These are phyloP conservation scores for Polygonum maritimum DNA, from an alignment of 148 eudicot genomes.

Conservation along the genomic window DNA sequence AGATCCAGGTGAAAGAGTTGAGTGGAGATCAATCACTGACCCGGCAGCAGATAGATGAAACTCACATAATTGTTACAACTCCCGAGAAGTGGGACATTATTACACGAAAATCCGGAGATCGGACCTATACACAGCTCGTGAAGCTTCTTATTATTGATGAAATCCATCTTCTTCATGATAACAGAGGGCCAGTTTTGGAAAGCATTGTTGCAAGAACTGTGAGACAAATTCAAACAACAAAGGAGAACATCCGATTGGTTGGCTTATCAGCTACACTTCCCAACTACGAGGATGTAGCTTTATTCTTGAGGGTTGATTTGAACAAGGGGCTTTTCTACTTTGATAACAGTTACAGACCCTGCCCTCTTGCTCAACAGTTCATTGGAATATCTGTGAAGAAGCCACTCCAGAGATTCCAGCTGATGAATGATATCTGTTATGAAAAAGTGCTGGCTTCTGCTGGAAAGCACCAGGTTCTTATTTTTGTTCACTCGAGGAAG, in stretches of 20 bases:
- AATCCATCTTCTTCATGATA: constrained; percentile 68
- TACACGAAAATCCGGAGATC: constrained; percentile 69
- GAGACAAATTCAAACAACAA: constrained; percentile 62
- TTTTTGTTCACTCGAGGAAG: constrained; percentile 74
- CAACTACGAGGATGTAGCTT: constrained; percentile 56
- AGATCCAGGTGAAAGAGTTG: constrained; percentile 61
- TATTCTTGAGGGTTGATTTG: constrained; percentile 51
- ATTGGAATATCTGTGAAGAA: constrained; percentile 64
- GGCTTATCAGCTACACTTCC: constrained; percentile 81
- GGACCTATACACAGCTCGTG: constrained; percentile 62
- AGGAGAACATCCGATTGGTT: constrained; percentile 61
- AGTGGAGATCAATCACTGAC: constrained; percentile 73
- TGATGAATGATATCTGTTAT: constrained; percentile 77
- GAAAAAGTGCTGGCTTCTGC: constrained; percentile 64
- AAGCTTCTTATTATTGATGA: constrained; percentile 74
- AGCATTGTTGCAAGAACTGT: constrained; percentile 72
- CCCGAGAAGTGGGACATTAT: constrained; percentile 84
- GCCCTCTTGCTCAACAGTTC: constrained; percentile 76
- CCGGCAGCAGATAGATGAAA: constrained; percentile 66
- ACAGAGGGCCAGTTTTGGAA: constrained; percentile 76
- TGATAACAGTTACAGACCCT: constrained; percentile 72
- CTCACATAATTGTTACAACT: constrained; percentile 74
- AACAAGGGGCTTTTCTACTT: constrained; percentile 57
- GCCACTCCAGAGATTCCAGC: constrained; percentile 68
- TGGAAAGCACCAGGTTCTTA: constrained; percentile 67